phyloP scores from a whole-genome alignment of 352 stramenopile species.

The Halophytophthora polymorphica region DNA sequence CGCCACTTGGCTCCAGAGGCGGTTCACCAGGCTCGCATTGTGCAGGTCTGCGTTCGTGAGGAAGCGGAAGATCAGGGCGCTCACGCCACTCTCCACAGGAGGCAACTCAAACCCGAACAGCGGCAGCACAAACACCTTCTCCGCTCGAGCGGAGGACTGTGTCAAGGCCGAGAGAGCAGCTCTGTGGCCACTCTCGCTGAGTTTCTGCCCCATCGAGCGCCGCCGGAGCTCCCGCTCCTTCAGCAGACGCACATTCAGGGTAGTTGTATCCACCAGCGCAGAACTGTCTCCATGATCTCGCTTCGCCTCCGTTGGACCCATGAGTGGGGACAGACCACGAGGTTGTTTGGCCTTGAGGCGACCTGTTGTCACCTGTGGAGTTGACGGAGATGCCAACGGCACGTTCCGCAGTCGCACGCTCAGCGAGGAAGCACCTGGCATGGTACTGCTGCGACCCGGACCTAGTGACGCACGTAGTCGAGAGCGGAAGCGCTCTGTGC shows the following conservation, averaged over 20 bases:
- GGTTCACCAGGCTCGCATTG: slow-evolving; percentile 83
- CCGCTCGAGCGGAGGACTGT: slow-evolving; percentile 8
- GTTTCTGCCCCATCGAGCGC: slow-evolving; percentile 4
- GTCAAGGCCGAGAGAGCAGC: slow-evolving; percentile 22
- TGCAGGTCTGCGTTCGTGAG: slow-evolving; percentile 77
- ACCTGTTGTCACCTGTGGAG: slow-evolving; percentile 17
- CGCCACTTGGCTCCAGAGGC: slow-evolving; percentile 77
- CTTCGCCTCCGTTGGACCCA: slow-evolving; percentile 13
- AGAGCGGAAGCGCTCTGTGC: slow-evolving; percentile 48
- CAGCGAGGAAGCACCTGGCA: slow-evolving; percentile 5
- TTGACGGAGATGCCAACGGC: slow-evolving; percentile 12
- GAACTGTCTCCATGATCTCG: slow-evolving; percentile 2
- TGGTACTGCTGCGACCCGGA: not conserved
- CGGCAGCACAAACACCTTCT: slow-evolving; percentile 62
- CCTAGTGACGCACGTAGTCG: slow-evolving; percentile 27
- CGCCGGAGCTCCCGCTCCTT: slow-evolving; percentile 17
- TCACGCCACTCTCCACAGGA: slow-evolving; percentile 60
- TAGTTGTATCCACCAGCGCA: not conserved
- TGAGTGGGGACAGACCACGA: slow-evolving; percentile 21
- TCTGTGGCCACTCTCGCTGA: slow-evolving; percentile 2
- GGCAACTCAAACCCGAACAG: slow-evolving; percentile 63
- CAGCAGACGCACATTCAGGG: not conserved
- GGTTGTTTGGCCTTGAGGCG: slow-evolving; percentile 10
- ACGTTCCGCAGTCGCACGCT: slow-evolving; percentile 18
- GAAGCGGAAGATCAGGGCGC: slow-evolving; percentile 61